These are phyloP conservation scores for Collariella sp. DNA, from an alignment of 495 filamentous ascomycete species.

Conservation along the genomic window DNA sequence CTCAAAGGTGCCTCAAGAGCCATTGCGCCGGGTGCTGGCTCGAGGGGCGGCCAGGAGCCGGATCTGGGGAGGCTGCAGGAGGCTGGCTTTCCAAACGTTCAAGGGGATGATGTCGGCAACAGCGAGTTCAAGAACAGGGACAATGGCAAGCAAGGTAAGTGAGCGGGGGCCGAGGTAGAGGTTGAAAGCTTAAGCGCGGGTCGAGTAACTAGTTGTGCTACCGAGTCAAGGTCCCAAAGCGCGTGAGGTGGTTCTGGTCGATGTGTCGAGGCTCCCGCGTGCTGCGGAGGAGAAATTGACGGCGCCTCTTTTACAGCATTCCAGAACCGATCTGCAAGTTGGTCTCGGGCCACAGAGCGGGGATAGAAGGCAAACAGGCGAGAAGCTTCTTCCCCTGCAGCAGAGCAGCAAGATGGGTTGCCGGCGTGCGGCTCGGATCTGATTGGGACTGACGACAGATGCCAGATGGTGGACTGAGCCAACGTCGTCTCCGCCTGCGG, in stretches of 20 bases:
- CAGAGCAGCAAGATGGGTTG: constrained; percentile 14
- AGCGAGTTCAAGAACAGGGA: too few species aligned
- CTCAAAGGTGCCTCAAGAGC: constrained; percentile 52
- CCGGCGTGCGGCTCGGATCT: constrained; percentile 14
- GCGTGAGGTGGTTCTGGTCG: too few species aligned
- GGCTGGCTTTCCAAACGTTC: too few species aligned
- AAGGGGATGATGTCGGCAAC: neutral
- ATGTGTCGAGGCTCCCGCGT: too few species aligned
- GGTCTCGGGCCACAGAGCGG: neutral
- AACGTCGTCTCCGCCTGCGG: constrained; percentile 7
- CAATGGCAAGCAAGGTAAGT: neutral
- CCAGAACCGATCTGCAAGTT: neutral
- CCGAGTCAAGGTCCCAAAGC: too few species aligned
- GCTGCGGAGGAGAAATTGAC: too few species aligned
- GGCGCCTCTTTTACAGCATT: neutral
- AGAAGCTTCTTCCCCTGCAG: constrained; percentile 3
- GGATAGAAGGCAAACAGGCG: neutral
- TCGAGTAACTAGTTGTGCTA: too few species aligned
- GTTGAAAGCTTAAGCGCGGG: neutral
- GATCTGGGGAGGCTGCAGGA: neutral
- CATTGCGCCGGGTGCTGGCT: constrained; percentile 32
- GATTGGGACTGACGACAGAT: constrained; percentile 6
- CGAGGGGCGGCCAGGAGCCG: constrained; percentile 2
- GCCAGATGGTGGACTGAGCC: neutral
- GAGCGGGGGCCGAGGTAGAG: neutral